Base-by-base conservation (phyloP, 768 basidiomycete species). In the Suillus subaureus region DNA sequence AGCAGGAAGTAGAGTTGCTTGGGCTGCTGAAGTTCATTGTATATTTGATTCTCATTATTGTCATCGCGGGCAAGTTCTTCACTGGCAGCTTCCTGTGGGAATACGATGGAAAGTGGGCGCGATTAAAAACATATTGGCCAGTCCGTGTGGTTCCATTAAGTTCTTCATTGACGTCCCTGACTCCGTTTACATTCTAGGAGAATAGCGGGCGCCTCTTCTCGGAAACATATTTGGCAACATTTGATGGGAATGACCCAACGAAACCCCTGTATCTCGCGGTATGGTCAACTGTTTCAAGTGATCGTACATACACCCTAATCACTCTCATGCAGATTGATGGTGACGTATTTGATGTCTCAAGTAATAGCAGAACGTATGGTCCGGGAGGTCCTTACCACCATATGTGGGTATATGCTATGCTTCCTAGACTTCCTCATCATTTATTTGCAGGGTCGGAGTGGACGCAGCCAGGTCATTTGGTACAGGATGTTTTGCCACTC, bases 381-480 rank as follows among this genome's bases (percentile, higher is more conserved):
- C 91, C 89, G 45, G 96, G 96, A 16, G 96, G 95, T 45, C 85
- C 92, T 49, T 94, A 94, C 78, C 83, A 88, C 70, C 81, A 87
- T 72, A 83, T 92, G 91, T 90, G 73, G 74, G 70, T 76, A 61
- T 52, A 51, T 51, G n/a, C 49, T 42, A 3, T 63, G 28, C 56
- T 60, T 40, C 26, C 26, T 37, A 62, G 60, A 52, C 60, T 67
- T 64, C 61, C 57, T 69, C 67, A 66, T 67, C 54, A 54, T 58
- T 64, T 64, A 64, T 67, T 43, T 71, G 84, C 69, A 85, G 92
- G 78, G 89, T 93, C 68, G 96, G 96, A 15, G 78, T 84, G 61
- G 96, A 98, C 76, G 94, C 93, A n/a, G 92, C 93, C 33, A 83
- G 96, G 70, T 91, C 96, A 0, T 99, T 94, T 77, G 93, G 86